These are phyloP conservation scores for Xylaria arbuscula DNA, from an alignment of 2,329 filamentous ascomycete genomes.

Conservation along the genomic window DNA sequence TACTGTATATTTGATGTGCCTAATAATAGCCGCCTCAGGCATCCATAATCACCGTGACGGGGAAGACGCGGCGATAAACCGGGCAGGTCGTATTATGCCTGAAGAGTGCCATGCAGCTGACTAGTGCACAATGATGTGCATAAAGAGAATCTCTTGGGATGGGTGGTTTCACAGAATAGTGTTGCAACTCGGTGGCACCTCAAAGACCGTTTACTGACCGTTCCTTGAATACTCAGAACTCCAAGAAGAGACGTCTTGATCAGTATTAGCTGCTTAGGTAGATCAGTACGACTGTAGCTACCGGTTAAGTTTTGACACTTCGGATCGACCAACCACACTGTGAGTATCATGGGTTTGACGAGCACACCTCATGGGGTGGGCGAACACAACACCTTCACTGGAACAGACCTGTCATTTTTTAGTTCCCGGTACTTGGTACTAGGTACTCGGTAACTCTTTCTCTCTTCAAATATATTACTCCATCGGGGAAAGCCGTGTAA, in stretches of 20 bases:
- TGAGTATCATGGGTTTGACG: constrained; percentile 8
- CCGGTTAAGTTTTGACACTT: neutral
- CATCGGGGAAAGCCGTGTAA: constrained; percentile 25
- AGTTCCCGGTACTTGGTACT: constrained; percentile 19
- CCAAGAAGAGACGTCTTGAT: neutral
- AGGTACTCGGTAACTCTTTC: constrained; percentile 11
- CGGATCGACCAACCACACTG: neutral
- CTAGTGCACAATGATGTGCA: neutral
- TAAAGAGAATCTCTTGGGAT: neutral
- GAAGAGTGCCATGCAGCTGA: neutral
- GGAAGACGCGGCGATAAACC: neutral
- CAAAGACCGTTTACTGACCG: no score
- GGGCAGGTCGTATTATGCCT: neutral
- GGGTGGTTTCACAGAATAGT: neutral
- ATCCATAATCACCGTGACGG: neutral
- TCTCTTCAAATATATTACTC: constrained; percentile 24
- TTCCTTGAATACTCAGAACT: neutral
- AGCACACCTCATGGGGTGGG: constrained; percentile 12
- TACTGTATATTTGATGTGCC: no score
- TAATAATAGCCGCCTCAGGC: neutral
- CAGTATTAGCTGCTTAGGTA: neutral
- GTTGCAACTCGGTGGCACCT: neutral
- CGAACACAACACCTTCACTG: constrained; percentile 4
- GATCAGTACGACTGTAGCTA: neutral
- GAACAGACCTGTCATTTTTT: neutral